Evolutionary conservation across 352 stramenopile species (phyloP), one percentile per base, ranked within the genome.

Genomic region (Peronospora tabacina): DNA sequence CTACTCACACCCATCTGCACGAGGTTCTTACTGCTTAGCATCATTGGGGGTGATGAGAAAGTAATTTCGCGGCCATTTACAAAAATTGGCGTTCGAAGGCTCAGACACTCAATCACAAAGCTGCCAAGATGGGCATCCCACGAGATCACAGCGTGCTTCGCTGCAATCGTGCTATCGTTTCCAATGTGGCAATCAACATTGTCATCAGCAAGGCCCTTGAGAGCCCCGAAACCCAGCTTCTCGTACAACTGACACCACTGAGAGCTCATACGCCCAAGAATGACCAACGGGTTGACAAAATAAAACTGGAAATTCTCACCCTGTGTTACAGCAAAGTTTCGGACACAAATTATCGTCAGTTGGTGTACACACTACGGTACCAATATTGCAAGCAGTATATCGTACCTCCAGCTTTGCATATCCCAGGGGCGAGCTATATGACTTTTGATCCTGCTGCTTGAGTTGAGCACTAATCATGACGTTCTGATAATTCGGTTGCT

Each of bases 371-470:
- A 52, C 29, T 13, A 28, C 12, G 1, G 6, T 28, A 19, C 22
- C 34, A 43, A 33, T 12, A 32, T 33, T 28, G 16, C 20, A 60
- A 53, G 16, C 10, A 41, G 34, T 9, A 33, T 47, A 33, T 47
- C 55, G 40, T 63, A 88, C 76, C 76, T 85, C 56, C 11, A 93
- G 54, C 30, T 90, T 90, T 15, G 78, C 82, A 45, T 85, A 93
- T 8, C 74, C 82, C 33, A 80, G 52, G 7, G 79, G 70, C 28
- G 53, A 58, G 26, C 50, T 57, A 20, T 38, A 39, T 44, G 55
- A 30, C 30, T 13, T 51, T 24, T 49, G 50, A 33, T 66, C 52
- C 24, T 62, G 51, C 22, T 72, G 55, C 29, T 69, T 70, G 24
- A 67, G 44, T 40, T 76, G 63, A 26, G 56, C 61, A 15, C 44